A percentile compares a stretch with the other conserved stretches of the same genome.
phyloP scores from a whole-genome alignment of 306 rosid genomes.

The Geum urbanum region DNA sequence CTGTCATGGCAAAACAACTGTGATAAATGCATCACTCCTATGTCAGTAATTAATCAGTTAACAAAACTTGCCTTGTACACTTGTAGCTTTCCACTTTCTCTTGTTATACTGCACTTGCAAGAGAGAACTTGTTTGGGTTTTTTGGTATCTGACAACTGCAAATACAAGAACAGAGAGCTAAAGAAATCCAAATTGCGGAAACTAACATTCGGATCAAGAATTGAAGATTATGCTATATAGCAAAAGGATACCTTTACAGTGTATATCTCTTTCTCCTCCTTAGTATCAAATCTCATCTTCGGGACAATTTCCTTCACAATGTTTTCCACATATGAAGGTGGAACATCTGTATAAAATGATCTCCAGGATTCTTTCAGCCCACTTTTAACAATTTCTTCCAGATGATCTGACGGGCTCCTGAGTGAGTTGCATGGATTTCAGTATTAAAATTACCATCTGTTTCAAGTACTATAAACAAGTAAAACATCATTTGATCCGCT shows the following conservation, averaged over 20 bases:
- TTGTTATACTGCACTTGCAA: background rate
- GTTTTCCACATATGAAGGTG: constrained; percentile 31
- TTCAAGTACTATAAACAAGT: background rate
- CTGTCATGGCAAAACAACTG: no score
- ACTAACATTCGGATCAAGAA: background rate
- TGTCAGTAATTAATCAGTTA: no score
- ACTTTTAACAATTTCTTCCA: constrained; percentile 16
- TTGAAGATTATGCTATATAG: no score
- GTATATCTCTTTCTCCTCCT: constrained; percentile 35
- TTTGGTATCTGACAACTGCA: constrained; percentile 30
- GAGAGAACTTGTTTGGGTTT: constrained; percentile 12
- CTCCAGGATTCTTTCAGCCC: constrained; percentile 14
- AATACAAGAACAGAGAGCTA: background rate
- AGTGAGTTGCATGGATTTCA: background rate
- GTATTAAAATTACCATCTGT: background rate
- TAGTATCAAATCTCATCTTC: constrained; percentile 27
- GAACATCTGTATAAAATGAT: constrained; percentile 28
- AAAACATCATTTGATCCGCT: background rate
- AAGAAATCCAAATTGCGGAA: background rate
- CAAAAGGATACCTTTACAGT: constrained; percentile 36
- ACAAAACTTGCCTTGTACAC: no score
- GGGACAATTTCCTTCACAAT: constrained; percentile 18
- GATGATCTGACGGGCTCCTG: constrained; percentile 26
- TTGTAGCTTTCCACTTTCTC: background rate
- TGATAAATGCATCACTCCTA: no score